phyloP scores from a whole-genome alignment of 352 stramenopile species.

The Pythium grandisporangium region DNA sequence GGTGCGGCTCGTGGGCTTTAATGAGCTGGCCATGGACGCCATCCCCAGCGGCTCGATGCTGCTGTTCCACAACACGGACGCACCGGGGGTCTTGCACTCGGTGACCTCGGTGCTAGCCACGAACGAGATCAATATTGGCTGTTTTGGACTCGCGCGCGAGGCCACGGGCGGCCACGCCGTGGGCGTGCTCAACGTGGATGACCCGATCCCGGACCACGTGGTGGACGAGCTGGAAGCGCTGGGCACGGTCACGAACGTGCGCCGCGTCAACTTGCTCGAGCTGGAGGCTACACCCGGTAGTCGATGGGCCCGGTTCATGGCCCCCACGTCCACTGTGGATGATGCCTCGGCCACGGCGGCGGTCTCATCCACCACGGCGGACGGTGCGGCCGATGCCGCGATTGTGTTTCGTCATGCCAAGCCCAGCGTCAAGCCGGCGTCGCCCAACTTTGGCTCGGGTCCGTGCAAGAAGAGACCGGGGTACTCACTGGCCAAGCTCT shows the following conservation, averaged over 20 bases:
- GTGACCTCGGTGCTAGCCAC: conserved; percentile 91
- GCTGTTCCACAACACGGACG: conserved; percentile 93
- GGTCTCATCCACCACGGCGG: not conserved
- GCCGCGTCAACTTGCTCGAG: conserved; percentile 78
- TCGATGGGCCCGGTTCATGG: conserved; percentile 56
- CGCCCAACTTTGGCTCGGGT: conserved; percentile 96
- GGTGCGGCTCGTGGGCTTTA: conserved; percentile 82
- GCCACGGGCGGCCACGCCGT: conserved; percentile 55
- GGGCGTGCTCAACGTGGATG: conserved; percentile 86
- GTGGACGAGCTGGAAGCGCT: conserved; percentile 74
- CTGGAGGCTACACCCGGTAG: conserved; percentile 39
- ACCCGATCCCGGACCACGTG: conserved; percentile 76
- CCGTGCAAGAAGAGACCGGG: conserved; percentile 98
- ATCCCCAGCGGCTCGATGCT: conserved; percentile 87
- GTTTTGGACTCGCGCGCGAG: conserved; percentile 84
- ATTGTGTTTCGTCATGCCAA: conserved; percentile 57
- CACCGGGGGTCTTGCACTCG: conserved; percentile 89
- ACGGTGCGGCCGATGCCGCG: conserved; percentile 10
- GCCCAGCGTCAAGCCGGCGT: conserved; percentile 62
- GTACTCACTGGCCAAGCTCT: conserved; percentile 88
- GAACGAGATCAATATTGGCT: conserved; percentile 93
- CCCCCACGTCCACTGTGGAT: conserved; percentile 22
- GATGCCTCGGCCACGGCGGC: conserved; percentile 10
- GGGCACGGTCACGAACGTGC: conserved; percentile 74
- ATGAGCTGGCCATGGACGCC: conserved; percentile 81